Conservation (phyloP, 169 alveolate genomes). For the Blepharisma undulans region DNA sequence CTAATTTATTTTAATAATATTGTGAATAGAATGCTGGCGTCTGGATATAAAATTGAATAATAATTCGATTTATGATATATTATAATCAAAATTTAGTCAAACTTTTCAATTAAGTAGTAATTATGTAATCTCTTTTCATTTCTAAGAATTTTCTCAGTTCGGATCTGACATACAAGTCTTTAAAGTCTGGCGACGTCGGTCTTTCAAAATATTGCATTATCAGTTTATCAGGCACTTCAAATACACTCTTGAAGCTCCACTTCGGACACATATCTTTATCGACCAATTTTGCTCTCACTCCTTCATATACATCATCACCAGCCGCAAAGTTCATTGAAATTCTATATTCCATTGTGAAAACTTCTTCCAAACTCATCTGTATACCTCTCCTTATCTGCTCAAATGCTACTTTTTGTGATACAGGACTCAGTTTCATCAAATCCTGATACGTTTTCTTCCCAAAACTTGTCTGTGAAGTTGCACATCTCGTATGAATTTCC, state of each 20-base stretch:
- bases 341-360: slow-evolving; percentile 72
- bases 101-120: not conserved
- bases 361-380: slow-evolving; percentile 59
- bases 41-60: too few relatives aligned
- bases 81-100: not conserved
- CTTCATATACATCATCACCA: slow-evolving; percentile 79
- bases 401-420: slow-evolving; percentile 64
- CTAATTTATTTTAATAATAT: too few relatives aligned
- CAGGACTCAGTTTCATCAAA: slow-evolving; percentile 50
- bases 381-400: slow-evolving; percentile 76
- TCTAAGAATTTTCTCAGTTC: not conserved
- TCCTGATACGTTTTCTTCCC: slow-evolving; percentile 50
- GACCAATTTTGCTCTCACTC: slow-evolving; percentile 81
- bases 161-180: not conserved
- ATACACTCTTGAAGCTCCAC: slow-evolving; percentile 67
- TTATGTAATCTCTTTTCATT: not conserved
- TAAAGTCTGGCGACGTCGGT: not conserved
- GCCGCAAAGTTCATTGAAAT: slow-evolving; percentile 69
- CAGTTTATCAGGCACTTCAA: slow-evolving; percentile 62
- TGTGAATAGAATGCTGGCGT: too few relatives aligned
- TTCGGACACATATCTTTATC: slow-evolving; percentile 79
- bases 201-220: slow-evolving; percentile 62
- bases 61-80: not conserved
- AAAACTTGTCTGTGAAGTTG: slow-evolving; percentile 38
- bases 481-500: not conserved